A percentile compares a stretch with the other conserved stretches of the same genome.
Conservation (phyloP, 257 asterid species). For the Solanum ossicruentum region DNA sequence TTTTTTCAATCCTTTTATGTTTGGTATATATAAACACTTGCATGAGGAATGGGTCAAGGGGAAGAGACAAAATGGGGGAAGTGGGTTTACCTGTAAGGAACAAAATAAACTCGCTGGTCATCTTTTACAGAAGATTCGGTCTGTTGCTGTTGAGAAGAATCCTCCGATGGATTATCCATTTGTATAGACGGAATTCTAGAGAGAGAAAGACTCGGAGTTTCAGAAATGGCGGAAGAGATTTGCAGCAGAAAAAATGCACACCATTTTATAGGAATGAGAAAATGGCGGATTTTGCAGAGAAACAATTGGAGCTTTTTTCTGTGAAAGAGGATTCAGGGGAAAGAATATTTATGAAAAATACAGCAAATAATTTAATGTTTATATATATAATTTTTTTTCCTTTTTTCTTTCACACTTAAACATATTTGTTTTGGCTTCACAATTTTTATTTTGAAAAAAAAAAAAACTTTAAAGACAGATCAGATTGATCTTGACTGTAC, state of each 20-base stretch:
- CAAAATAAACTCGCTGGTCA: slow-evolving; percentile 76
- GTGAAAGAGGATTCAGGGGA: slow-evolving; percentile 8
- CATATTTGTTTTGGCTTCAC: not conserved
- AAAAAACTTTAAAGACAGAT: not conserved
- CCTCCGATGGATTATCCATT: slow-evolving; percentile 45
- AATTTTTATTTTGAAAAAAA: not conserved
- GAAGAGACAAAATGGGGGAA: not conserved
- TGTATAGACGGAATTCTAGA: not conserved
- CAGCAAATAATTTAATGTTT: not conserved
- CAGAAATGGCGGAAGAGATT: slow-evolving; percentile 68
- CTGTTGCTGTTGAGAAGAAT: slow-evolving; percentile 30
- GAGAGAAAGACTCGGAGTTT: slow-evolving; percentile 24
- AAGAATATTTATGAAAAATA: not conserved
- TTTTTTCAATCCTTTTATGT: not conserved
- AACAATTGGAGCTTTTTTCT: slow-evolving; percentile 24
- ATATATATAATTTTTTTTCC: not conserved
- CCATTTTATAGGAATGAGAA: slow-evolving; percentile 29
- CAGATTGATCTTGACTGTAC: not conserved
- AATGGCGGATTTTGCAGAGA: slow-evolving; percentile 53
- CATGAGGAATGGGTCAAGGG: not conserved
- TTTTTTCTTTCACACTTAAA: not conserved
- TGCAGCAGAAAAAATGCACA: slow-evolving; percentile 26
- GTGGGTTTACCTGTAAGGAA: slow-evolving; percentile 59
- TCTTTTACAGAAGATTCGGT: slow-evolving; percentile 25
- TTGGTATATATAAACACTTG: not conserved